Percentiles rank a stretch among this genome's conserved stretches.
phyloP scores from a whole-genome alignment of 2,329 filamentous ascomycete species.

The Trichoderma hamatum region DNA sequence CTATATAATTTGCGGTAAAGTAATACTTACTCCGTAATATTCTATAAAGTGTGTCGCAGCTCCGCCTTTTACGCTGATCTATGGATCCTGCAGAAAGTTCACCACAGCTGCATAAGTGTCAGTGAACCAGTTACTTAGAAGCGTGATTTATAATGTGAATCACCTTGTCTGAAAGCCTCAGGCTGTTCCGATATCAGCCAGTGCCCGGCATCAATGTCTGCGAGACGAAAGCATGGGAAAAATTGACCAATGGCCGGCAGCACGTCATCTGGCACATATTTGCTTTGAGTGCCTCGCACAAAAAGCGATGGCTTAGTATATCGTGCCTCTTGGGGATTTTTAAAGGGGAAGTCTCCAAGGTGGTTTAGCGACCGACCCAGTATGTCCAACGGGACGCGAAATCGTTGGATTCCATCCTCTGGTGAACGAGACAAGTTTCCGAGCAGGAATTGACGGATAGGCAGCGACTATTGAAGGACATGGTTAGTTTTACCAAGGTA shows the following conservation, averaged over 20 bases:
- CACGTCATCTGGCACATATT: constrained; percentile 79
- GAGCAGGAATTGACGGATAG: constrained; percentile 88
- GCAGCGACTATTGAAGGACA: constrained; percentile 52
- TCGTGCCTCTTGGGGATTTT: constrained; percentile 65
- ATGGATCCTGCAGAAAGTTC: constrained; percentile 17
- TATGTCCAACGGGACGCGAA: constrained; percentile 76
- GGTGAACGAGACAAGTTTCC: constrained; percentile 72
- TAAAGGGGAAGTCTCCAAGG: constrained; percentile 89
- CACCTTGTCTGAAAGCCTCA: constrained; percentile 74
- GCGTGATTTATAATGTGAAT: constrained; percentile 17
- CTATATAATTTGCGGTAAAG: neutral
- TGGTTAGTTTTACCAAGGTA: neutral
- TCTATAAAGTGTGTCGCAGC: neutral
- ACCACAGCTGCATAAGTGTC: constrained; percentile 6
- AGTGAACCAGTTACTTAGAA: neutral
- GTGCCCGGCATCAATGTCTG: constrained; percentile 77
- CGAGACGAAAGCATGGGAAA: constrained; percentile 75
- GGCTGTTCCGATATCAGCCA: constrained; percentile 92
- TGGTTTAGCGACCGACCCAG: constrained; percentile 69
- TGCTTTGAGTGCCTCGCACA: constrained; percentile 74
- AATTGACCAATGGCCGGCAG: constrained; percentile 79
- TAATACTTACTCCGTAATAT: neutral
- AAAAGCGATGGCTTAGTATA: constrained; percentile 82
- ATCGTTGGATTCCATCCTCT: constrained; percentile 62
- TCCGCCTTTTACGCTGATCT: neutral